These are phyloP conservation scores for Oryza brachyantha DNA, from an alignment of 176 grass and related monocot species.

Conservation along the genomic window DNA sequence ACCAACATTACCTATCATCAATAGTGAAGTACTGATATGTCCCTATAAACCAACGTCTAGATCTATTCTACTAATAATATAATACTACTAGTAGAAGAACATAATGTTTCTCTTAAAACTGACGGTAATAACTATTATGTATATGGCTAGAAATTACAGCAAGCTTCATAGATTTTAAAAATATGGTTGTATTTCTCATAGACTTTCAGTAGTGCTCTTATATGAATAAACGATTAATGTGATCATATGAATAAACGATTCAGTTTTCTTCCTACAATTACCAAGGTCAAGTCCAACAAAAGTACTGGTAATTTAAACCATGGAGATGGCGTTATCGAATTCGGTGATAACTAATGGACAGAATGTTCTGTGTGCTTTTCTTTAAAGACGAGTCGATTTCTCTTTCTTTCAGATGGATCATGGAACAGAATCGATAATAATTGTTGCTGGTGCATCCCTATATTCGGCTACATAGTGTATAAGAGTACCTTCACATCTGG, in stretches of 20 bases:
- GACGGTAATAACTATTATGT: too few relatives aligned
- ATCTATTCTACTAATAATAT: too few relatives aligned
- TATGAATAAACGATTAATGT: too few relatives aligned
- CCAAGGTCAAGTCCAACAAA: background rate
- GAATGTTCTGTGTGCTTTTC: background rate
- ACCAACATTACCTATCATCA: too few relatives aligned
- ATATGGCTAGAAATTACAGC: too few relatives aligned
- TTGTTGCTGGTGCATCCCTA: background rate
- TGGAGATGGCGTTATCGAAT: background rate
- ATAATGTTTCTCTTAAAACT: too few relatives aligned
- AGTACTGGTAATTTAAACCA: background rate
- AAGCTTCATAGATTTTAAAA: too few relatives aligned
- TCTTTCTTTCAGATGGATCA: background rate
- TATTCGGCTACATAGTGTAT: background rate
- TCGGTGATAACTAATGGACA: background rate
- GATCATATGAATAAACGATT: background rate
- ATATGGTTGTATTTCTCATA: too few relatives aligned
- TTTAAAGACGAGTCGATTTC: background rate
- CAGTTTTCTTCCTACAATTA: background rate
- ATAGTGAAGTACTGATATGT: too few relatives aligned
- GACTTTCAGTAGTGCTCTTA: too few relatives aligned
- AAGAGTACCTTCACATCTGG: background rate
- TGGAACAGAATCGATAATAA: background rate
- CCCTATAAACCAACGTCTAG: too few relatives aligned
- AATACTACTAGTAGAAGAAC: too few relatives aligned